Evolutionary conservation across 805 yeast genomes (phyloP), one percentile per base, ranked within the genome.

Genomic region (Ogataea pignaliae): DNA sequence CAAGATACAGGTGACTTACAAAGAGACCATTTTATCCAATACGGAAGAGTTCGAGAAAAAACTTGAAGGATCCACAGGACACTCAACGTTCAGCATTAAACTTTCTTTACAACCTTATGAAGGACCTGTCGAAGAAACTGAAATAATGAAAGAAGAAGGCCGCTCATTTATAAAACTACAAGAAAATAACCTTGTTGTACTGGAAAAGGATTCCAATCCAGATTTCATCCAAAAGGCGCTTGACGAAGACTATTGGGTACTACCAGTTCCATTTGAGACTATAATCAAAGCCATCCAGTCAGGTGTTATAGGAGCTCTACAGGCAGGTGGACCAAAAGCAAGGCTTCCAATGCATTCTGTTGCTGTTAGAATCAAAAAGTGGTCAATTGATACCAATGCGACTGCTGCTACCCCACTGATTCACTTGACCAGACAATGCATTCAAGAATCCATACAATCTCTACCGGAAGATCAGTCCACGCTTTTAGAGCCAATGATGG

Each of bases 401-500:
- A 45, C 42, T n/a, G 45, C 39, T n/a, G 59, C 71, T 0, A 53
- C 69, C 3, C 69, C 71, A 1, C 57, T 81, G 10, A 60, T 80
- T 9, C 61, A 69, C 3, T 63, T 76, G 3, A 65, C 78, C 0
- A 68, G 86, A 40, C 56, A 65, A 13, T 71, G 80, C 0, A 64
- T 76, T 3, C 46, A 60, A 10, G 65, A 69, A 13, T 70, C 73
- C 0, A 46, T 81, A 7, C 51, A 50, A 6, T 44, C 51, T 7
- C 34, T 64, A 5, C 44, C 52, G 2, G 63, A 59, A 3, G 45
- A 42, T 0, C 52, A 62, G 2, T 79, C 76, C 57, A 73, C 82
- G 1, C 62, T 90, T 1, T 69, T 91, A 62, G 98, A 93, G 64
- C 99, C 99, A 0, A 72, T 85, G 28, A 91, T 93, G 97, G 71